Percentiles rank a stretch among this genome's conserved stretches.
These are phyloP conservation scores for Aegilops bicornis DNA, from an alignment of 176 grass and related monocot genomes.

Conservation along the genomic window DNA sequence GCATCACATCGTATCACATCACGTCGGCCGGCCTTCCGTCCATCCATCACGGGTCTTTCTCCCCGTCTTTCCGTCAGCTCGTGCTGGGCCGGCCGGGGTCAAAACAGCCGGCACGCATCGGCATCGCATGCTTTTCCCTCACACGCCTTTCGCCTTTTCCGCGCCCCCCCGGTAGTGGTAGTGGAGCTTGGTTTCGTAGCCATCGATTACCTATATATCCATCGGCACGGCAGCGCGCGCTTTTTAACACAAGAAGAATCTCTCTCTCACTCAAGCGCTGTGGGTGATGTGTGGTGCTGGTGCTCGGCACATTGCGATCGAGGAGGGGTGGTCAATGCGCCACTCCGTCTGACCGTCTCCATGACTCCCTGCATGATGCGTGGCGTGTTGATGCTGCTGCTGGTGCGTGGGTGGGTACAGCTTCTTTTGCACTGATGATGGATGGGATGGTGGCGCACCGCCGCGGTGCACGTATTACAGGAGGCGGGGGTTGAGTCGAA, in stretches of 20 bases:
- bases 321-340: too few relatives aligned
- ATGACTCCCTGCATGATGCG: neutral
- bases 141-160: slow-evolving; percentile 11
- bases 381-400: neutral
- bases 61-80: neutral
- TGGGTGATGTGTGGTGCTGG: too few relatives aligned
- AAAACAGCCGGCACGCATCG: neutral
- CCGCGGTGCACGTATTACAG: too few relatives aligned
- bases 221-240: neutral
- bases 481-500: neutral
- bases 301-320: too few relatives aligned
- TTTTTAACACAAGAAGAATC: too few relatives aligned
- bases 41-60: neutral
- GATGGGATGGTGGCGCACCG: too few relatives aligned
- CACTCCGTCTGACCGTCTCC: too few relatives aligned
- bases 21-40: neutral
- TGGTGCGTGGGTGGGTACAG: neutral
- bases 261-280: too few relatives aligned
- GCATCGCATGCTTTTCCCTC: neutral
- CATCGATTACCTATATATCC: slow-evolving; percentile 24
- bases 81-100: neutral
- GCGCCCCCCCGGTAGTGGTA: neutral
- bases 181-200: slow-evolving; percentile 13
- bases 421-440: neutral
- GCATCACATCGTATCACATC: neutral